These are phyloP conservation scores for Aspergillus brasiliensis DNA, from an alignment of 2,329 filamentous ascomycete species.

Conservation along the genomic window DNA sequence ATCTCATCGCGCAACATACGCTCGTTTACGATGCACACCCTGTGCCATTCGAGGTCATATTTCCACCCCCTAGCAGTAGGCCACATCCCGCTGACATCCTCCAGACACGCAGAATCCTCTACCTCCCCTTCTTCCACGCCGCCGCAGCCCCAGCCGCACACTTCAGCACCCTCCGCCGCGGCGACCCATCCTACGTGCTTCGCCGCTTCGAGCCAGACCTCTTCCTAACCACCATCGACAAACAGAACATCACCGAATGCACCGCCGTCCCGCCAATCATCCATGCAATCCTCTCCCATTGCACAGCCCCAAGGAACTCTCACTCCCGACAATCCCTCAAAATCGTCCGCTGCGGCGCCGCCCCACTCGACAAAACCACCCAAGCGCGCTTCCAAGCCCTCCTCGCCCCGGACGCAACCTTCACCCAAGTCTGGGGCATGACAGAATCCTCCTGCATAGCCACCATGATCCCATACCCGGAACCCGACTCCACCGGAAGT, in stretches of 20 bases:
- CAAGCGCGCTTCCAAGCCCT: constrained; percentile 1
- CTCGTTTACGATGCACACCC: background rate
- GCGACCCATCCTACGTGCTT: constrained; percentile 9
- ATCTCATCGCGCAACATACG: constrained; percentile 10
- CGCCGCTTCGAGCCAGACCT: constrained; percentile 7
- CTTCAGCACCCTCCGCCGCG: background rate
- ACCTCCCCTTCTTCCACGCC: constrained; percentile 5
- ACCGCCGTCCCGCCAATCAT: constrained; percentile 12
- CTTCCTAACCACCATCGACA: constrained; percentile 2
- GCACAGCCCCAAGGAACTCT: background rate
- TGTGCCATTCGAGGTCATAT: background rate
- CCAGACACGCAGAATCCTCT: background rate
- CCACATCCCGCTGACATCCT: background rate
- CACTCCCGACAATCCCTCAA: constrained; percentile 4
- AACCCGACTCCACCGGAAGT: constrained; percentile 5
- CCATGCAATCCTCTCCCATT: constrained; percentile 3
- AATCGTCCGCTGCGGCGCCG: constrained; percentile 8
- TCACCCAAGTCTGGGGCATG: constrained; percentile 7
- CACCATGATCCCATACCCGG: background rate
- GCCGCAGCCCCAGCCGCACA: background rate
- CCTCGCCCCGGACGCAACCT: background rate
- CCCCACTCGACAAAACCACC: constrained; percentile 8
- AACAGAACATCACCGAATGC: constrained; percentile 9
- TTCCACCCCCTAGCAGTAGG: background rate
- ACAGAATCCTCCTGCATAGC: background rate